Conservation (phyloP, 2,329 filamentous ascomycete species). For the Lecanosticta acicola region DNA sequence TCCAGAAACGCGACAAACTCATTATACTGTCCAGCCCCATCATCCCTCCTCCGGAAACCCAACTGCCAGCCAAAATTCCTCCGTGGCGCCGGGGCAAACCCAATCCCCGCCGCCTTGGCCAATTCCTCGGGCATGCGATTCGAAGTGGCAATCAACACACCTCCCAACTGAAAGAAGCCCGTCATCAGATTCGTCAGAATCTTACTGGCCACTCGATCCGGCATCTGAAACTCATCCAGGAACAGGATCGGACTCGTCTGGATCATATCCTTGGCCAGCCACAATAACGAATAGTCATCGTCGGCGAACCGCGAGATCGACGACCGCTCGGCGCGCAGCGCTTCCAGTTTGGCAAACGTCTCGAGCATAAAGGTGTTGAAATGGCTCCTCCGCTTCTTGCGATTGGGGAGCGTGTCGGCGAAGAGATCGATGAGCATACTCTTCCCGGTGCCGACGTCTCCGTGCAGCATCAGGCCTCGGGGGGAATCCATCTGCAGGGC, state of each 20-base stretch:
- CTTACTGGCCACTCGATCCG: slow-evolving; percentile 70
- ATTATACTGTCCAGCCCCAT: slow-evolving; percentile 53
- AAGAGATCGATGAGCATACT: slow-evolving; percentile 79
- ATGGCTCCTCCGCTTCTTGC: slow-evolving; percentile 70
- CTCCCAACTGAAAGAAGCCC: slow-evolving; percentile 74
- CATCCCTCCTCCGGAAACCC: slow-evolving; percentile 28
- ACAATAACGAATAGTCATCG: slow-evolving; percentile 64
- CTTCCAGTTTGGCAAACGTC: slow-evolving; percentile 65
- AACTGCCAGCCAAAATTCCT: slow-evolving; percentile 39
- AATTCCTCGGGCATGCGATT: slow-evolving; percentile 81
- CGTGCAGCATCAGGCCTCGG: slow-evolving; percentile 68
- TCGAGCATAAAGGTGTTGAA: slow-evolving; percentile 86
- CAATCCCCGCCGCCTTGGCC: slow-evolving; percentile 65
- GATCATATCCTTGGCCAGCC: slow-evolving; percentile 70
- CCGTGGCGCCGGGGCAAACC: slow-evolving; percentile 55
- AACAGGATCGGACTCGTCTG: slow-evolving; percentile 71
- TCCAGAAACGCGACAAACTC: slow-evolving; percentile 74
- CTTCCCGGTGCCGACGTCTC: slow-evolving; percentile 78
- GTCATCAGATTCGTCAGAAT: slow-evolving; percentile 75
- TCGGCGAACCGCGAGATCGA: slow-evolving; percentile 14
- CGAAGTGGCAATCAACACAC: slow-evolving; percentile 72
- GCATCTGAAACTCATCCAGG: slow-evolving; percentile 77
- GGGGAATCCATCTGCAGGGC: slow-evolving; percentile 68
- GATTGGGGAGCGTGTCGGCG: slow-evolving; percentile 68
- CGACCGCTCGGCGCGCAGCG: slow-evolving; percentile 46